phyloP scores from a whole-genome alignment of 352 stramenopile genomes.

The Globisporangium heterothallicum region DNA sequence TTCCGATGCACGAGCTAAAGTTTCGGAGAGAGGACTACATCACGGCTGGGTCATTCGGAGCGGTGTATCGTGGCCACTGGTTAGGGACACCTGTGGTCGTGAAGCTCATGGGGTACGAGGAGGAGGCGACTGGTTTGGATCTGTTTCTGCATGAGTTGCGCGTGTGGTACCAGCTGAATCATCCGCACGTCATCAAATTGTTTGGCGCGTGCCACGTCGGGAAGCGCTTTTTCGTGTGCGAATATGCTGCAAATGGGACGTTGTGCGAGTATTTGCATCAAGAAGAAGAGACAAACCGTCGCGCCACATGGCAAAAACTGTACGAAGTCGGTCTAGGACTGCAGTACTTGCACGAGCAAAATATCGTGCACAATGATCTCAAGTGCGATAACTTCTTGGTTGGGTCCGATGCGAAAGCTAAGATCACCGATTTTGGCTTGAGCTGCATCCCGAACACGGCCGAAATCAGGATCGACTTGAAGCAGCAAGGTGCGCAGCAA shows the following conservation, averaged over 20 bases:
- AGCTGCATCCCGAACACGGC: neutral
- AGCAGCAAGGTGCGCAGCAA: neutral
- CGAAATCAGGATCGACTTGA: neutral
- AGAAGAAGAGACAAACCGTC: neutral
- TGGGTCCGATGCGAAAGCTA: slow-evolving; percentile 13
- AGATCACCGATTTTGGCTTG: slow-evolving; percentile 20
- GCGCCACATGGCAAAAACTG: slow-evolving; percentile 10
- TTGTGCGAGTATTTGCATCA: slow-evolving; percentile 2
- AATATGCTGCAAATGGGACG: slow-evolving; percentile 16
- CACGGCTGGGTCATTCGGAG: slow-evolving; percentile 16
- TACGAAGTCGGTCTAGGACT: slow-evolving; percentile 16
- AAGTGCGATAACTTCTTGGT: slow-evolving; percentile 21
- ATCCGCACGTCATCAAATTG: slow-evolving; percentile 20
- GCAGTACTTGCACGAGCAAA: slow-evolving; percentile 17
- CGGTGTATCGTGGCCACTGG: slow-evolving; percentile 17
- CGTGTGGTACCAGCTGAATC: slow-evolving; percentile 17
- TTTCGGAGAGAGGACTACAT: slow-evolving; percentile 11
- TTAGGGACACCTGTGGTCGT: slow-evolving; percentile 10
- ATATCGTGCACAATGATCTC: slow-evolving; percentile 19
- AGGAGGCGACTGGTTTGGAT: slow-evolving; percentile 8
- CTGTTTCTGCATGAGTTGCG: slow-evolving; percentile 13
- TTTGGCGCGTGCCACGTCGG: slow-evolving; percentile 22
- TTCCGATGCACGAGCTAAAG: slow-evolving; percentile 12
- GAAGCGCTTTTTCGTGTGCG: slow-evolving; percentile 19
- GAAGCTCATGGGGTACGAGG: slow-evolving; percentile 12